Conservation (phyloP, 495 filamentous ascomycete genomes). For the Penicillium atrosanguineum region DNA sequence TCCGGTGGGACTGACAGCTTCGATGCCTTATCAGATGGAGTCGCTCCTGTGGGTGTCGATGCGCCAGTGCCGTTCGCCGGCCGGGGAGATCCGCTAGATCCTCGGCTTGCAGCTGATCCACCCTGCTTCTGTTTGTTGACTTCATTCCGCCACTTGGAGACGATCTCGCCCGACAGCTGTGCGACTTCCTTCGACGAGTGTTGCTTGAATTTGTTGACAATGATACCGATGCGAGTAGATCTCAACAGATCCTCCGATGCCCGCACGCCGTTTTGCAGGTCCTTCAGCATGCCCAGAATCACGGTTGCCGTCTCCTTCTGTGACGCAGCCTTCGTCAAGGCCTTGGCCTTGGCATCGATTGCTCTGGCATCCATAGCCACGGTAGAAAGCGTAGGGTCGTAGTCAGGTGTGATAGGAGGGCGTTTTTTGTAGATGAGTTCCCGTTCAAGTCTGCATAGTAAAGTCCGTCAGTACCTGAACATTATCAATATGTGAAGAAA, state of each 20-base stretch:
- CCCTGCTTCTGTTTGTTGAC: constrained; percentile 68
- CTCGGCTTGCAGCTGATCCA: constrained; percentile 42
- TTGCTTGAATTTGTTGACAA: constrained; percentile 77
- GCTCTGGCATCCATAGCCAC: constrained; percentile 75
- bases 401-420: background rate
- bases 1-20: constrained; percentile 72
- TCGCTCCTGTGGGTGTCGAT: constrained; percentile 34
- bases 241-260: constrained; percentile 83
- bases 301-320: constrained; percentile 62
- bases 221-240: constrained; percentile 86
- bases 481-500: background rate
- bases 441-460: constrained; percentile 2
- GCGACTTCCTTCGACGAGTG: constrained; percentile 76
- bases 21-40: constrained; percentile 44
- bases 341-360: constrained; percentile 67
- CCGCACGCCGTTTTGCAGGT: constrained; percentile 70
- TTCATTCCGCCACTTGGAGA: constrained; percentile 81
- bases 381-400: constrained; percentile 1
- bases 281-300: constrained; percentile 68
- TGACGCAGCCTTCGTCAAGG: constrained; percentile 71
- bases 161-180: constrained; percentile 71
- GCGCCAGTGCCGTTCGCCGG: constrained; percentile 40
- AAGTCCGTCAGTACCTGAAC: background rate
- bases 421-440: background rate
- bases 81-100: constrained; percentile 39